Evolutionary conservation across 2,329 filamentous ascomycete species (phyloP).

Genomic region (Seiridium unicorne): DNA sequence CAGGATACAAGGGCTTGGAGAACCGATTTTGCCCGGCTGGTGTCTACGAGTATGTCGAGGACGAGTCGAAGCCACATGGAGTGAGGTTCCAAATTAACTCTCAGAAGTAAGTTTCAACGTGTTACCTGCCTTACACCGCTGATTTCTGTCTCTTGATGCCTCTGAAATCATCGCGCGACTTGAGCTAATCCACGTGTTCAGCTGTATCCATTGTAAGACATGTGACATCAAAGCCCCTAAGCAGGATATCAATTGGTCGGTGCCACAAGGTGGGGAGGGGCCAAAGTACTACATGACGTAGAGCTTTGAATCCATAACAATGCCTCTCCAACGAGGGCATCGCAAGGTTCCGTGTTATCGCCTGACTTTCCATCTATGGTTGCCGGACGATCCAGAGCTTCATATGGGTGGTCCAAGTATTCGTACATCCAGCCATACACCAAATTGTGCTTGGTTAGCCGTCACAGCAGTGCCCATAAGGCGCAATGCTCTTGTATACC

Average conservation of each 20-base stretch:
- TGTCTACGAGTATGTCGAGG: conserved; percentile 97
- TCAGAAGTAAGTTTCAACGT: conserved; percentile 73
- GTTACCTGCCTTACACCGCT: not conserved
- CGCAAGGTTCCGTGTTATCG: too few relatives aligned
- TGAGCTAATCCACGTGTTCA: conserved; percentile 31
- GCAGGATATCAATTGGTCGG: conserved; percentile 97
- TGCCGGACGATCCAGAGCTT: too few relatives aligned
- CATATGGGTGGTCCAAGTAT: too few relatives aligned
- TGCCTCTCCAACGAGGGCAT: too few relatives aligned
- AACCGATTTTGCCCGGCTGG: conserved; percentile 96
- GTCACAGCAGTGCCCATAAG: too few relatives aligned
- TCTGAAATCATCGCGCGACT: not conserved
- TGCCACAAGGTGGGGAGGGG: conserved; percentile 85
- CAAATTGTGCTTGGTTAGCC: too few relatives aligned
- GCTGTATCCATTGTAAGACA: conserved; percentile 99
- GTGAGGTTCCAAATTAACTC: conserved; percentile 97
- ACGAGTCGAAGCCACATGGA: conserved; percentile 79
- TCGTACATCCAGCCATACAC: too few relatives aligned
- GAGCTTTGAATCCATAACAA: not conserved
- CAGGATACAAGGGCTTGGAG: conserved; percentile 87
- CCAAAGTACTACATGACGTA: conserved; percentile 72
- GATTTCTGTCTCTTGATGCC: not conserved
- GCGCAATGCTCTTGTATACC: too few relatives aligned
- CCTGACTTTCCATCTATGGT: too few relatives aligned
- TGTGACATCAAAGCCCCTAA: conserved; percentile 97